phyloP scores from a whole-genome alignment of 176 grass and related monocot genomes.

The Juncus effusus region DNA sequence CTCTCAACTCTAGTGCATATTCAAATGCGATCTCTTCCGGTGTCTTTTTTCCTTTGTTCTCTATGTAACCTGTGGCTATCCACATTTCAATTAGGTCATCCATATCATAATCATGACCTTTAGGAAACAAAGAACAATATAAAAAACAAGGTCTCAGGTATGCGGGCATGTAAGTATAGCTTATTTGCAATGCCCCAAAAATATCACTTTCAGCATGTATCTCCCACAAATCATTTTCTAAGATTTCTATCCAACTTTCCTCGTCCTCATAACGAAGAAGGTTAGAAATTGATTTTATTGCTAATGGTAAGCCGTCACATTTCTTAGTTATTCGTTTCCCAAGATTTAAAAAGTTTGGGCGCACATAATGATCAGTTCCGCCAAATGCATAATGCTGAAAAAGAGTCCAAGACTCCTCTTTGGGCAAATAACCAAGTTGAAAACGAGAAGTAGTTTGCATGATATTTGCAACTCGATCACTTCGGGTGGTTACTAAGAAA shows the following conservation, averaged over 20 bases:
- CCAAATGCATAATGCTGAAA: too few relatives aligned
- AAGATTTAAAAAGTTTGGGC: not conserved
- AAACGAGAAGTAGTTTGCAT: not conserved
- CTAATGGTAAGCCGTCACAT: too few relatives aligned
- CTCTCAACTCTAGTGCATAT: too few relatives aligned
- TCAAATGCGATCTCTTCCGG: not conserved
- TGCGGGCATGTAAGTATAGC: not conserved
- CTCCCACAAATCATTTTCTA: too few relatives aligned
- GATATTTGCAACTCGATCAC: too few relatives aligned
- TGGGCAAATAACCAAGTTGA: not conserved
- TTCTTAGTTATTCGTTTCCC: conserved; percentile 16
- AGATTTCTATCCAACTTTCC: not conserved
- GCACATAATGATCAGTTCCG: not conserved
- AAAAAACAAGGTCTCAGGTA: not conserved
- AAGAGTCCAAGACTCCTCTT: too few relatives aligned
- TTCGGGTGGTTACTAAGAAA: too few relatives aligned
- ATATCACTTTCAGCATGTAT: not conserved
- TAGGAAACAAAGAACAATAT: too few relatives aligned
- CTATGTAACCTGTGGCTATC: conserved; percentile 20
- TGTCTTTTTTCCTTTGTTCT: conserved; percentile 7
- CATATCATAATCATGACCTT: not conserved
- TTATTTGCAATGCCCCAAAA: conserved; percentile 1
- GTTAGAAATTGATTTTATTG: too few relatives aligned
- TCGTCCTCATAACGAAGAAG: not conserved
- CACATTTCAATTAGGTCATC: conserved; percentile 13